Evolutionary conservation across 2,329 filamentous ascomycete species (phyloP).

Genomic region (Microdochium paspali): DNA sequence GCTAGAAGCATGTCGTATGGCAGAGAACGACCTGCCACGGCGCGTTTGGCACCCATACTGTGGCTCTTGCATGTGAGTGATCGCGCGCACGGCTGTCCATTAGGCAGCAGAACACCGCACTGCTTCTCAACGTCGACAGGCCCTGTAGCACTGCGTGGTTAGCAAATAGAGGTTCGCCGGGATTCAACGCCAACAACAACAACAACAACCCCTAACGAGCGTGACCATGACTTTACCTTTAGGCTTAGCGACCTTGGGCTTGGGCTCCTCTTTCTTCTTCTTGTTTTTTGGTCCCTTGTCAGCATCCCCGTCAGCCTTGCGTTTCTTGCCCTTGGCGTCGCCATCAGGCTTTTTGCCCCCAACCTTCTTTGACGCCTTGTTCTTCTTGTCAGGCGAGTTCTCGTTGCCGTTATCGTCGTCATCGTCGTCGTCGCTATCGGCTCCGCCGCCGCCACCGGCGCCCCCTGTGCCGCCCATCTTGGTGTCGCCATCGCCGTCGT

Average conservation of each 20-base stretch:
- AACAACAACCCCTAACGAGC: no score
- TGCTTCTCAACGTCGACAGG: slow-evolving; percentile 92
- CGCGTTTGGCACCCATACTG: slow-evolving; percentile 87
- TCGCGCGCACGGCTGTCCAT: slow-evolving; percentile 78
- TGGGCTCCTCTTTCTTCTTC: slow-evolving; percentile 91
- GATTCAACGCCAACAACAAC: no score
- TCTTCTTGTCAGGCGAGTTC: slow-evolving; percentile 29
- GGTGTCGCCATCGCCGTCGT: slow-evolving; percentile 31
- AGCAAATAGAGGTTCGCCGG: background rate
- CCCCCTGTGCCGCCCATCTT: no score
- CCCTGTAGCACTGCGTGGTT: slow-evolving; percentile 30
- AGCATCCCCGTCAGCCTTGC: slow-evolving; percentile 66
- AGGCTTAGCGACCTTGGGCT: slow-evolving; percentile 72
- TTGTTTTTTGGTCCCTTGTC: slow-evolving; percentile 80
- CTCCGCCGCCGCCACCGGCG: no score
- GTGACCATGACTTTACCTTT: no score
- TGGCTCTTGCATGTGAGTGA: slow-evolving; percentile 92
- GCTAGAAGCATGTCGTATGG: slow-evolving; percentile 89
- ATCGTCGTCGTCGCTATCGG: no score
- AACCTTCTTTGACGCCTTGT: slow-evolving; percentile 48
- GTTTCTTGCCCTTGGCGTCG: slow-evolving; percentile 65
- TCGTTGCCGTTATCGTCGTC: slow-evolving; percentile 40
- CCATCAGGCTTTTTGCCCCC: slow-evolving; percentile 55
- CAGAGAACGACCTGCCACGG: slow-evolving; percentile 75
- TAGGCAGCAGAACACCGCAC: slow-evolving; percentile 78